Conservation (phyloP, 2,329 filamentous ascomycete species). For the Gremmenia infestans region DNA sequence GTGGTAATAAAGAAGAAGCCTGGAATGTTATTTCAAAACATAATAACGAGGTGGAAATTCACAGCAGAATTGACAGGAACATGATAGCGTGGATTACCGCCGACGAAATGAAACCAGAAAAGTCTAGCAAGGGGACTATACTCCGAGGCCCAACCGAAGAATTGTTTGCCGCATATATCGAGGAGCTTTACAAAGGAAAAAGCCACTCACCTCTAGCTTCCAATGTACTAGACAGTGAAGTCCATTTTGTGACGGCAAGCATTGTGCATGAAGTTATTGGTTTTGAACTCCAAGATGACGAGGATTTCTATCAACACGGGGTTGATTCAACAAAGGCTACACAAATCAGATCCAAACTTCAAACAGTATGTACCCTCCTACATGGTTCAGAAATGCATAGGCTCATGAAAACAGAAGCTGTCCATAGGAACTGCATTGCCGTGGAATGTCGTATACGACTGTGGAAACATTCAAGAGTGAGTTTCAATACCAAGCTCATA, state of each 20-base stretch:
- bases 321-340: conserved; percentile 46
- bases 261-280: conserved; percentile 33
- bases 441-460: conserved; percentile 55
- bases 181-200: conserved; percentile 38
- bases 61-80: conserved; percentile 44
- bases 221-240: conserved; percentile 33
- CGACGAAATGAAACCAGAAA: conserved; percentile 37
- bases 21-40: conserved; percentile 41
- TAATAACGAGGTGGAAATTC: conserved; percentile 45
- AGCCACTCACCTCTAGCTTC: conserved; percentile 3
- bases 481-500: not conserved
- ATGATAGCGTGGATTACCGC: conserved; percentile 43
- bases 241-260: conserved; percentile 25
- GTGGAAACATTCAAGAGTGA: conserved; percentile 43
- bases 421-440: conserved; percentile 36
- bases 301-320: conserved; percentile 52
- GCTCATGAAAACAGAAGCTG: not conserved
- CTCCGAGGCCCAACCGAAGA: conserved; percentile 48
- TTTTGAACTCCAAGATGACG: conserved; percentile 32
- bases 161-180: conserved; percentile 42
- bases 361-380: conserved; percentile 9
- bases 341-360: conserved; percentile 15
- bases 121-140: conserved; percentile 60
- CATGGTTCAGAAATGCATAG: not conserved
- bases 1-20: conserved; percentile 35